Percentiles rank a stretch among this genome's conserved stretches.
Conservation (phyloP, 2,329 filamentous ascomycete genomes). For the Penicillium verrucosum region DNA sequence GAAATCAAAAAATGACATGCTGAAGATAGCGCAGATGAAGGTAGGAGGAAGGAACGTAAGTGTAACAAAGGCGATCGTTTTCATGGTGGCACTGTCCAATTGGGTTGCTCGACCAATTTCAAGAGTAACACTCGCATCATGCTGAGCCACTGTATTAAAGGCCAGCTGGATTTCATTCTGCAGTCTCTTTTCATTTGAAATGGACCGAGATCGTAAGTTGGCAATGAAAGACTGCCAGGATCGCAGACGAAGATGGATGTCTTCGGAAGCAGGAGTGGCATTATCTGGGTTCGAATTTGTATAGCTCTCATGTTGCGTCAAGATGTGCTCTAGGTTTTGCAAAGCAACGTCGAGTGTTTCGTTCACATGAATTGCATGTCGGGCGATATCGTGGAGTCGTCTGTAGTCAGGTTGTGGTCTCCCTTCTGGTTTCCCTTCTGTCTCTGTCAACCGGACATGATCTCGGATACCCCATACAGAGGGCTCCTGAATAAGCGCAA, state of each 20-base stretch:
- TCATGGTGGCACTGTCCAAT: conserved; percentile 53
- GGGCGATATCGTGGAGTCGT: conserved; percentile 28
- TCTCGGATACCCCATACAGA: conserved; percentile 30
- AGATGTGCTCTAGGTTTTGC: conserved; percentile 23
- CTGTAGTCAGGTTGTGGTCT: conserved; percentile 22
- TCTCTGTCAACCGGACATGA: conserved; percentile 25
- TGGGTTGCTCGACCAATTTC: conserved; percentile 28
- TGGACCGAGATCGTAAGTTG: conserved; percentile 25
- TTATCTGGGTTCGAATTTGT: background rate
- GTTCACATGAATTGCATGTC: conserved; percentile 33
- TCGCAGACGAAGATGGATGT: conserved; percentile 20
- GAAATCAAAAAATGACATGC: conserved; percentile 34
- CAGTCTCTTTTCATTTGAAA: conserved; percentile 30
- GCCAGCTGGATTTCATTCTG: conserved; percentile 33
- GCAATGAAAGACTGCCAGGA: conserved; percentile 22
- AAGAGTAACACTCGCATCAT: conserved; percentile 22
- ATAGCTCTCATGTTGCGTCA: conserved; percentile 16
- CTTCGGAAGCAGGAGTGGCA: conserved; percentile 2
- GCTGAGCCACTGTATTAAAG: conserved; percentile 33
- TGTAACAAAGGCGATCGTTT: conserved; percentile 50
- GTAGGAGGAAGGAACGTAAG: conserved; percentile 52
- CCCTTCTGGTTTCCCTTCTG: conserved; percentile 5
- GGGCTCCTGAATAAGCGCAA: conserved; percentile 23
- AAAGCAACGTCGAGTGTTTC: conserved; percentile 29
- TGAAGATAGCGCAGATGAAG: conserved; percentile 44